Base-by-base conservation (phyloP, 1,284 basidiomycete species). In the Austroboletus novae-zelandiae region DNA sequence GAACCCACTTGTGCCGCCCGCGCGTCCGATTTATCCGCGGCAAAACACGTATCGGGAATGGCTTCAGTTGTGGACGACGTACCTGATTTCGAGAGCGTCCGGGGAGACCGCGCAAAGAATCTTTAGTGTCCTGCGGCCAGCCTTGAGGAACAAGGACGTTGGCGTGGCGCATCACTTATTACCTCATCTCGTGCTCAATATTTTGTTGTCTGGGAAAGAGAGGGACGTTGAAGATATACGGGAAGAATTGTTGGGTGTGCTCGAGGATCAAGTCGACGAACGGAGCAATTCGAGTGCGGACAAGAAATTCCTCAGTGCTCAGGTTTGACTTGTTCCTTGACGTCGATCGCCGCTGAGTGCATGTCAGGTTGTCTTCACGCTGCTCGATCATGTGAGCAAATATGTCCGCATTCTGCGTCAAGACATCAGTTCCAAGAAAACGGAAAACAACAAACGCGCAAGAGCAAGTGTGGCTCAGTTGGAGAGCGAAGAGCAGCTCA, bases 331-430 rank as follows among this genome's bases (percentile, higher is more conserved):
- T 20, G 15, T 40, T 31, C 1, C 34, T 3, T 2, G 14, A 23
- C 20, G 9, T 13, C 7, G n/a, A 9, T 46, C 3, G 37, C 30
- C 14, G 9, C 47, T 50, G 32, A 58, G 20, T 35, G 44, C 20
- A 41, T 11, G 15, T 29, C 53, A 98, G 91, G 91, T 86, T 9
- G 83, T 98, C 14, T 99, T 99, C 66, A 87, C 87, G 69, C 77
- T 99, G 36, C 84, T 99, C 71, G 97, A 99, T 62, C 96, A 99
- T 64, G 76, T 99, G 9, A 95, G 88, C 66, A 89, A 88, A 61
- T 99, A 94, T 88, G 82, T 95, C 43, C 84, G 90, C 17, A 72
- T 79, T 9, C 77, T 82, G 17, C 79, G 84, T 9, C 82, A 84
- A 63, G 78, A 83, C 18, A 68, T 83, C 54, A 74, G 68, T 50